A percentile compares a stretch with the other conserved stretches of the same genome.
These are phyloP conservation scores for Mycena indigotica DNA, from an alignment of 768 basidiomycete species.

Conservation along the genomic window DNA sequence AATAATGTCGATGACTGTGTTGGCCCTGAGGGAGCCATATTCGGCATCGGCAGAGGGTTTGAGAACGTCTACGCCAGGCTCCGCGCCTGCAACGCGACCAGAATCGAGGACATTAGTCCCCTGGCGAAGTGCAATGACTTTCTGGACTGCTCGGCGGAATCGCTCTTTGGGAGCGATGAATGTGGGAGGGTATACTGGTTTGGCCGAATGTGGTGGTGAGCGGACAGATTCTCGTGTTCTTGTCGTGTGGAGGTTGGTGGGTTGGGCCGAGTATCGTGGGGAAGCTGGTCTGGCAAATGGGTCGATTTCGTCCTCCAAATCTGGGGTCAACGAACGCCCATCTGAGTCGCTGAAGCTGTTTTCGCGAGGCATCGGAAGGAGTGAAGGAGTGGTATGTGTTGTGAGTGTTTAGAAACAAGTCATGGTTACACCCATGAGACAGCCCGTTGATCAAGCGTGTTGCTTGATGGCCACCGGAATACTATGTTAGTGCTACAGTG, in stretches of 20 bases:
- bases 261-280: background rate
- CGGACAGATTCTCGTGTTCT: slow-evolving; percentile 21
- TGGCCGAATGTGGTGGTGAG: slow-evolving; percentile 7
- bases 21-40: slow-evolving; percentile 58
- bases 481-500: no score
- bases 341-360: slow-evolving; percentile 70
- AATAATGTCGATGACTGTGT: slow-evolving; percentile 64
- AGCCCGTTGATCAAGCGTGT: no score
- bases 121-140: slow-evolving; percentile 62
- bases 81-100: slow-evolving; percentile 54
- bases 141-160: slow-evolving; percentile 58
- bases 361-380: slow-evolving; percentile 62
- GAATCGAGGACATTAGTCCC: slow-evolving; percentile 39
- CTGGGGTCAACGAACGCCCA: slow-evolving; percentile 65
- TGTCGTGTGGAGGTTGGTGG: slow-evolving; percentile 9
- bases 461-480: no score
- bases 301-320: slow-evolving; percentile 49
- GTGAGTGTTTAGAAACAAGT: no score
- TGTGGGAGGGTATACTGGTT: slow-evolving; percentile 12
- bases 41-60: slow-evolving; percentile 53
- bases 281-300: slow-evolving; percentile 20
- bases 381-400: no score
- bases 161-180: slow-evolving; percentile 44
- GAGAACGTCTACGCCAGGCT: slow-evolving; percentile 72
- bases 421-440: no score